phyloP scores from a whole-genome alignment of 352 stramenopile species.

The Pythium phragmitis region DNA sequence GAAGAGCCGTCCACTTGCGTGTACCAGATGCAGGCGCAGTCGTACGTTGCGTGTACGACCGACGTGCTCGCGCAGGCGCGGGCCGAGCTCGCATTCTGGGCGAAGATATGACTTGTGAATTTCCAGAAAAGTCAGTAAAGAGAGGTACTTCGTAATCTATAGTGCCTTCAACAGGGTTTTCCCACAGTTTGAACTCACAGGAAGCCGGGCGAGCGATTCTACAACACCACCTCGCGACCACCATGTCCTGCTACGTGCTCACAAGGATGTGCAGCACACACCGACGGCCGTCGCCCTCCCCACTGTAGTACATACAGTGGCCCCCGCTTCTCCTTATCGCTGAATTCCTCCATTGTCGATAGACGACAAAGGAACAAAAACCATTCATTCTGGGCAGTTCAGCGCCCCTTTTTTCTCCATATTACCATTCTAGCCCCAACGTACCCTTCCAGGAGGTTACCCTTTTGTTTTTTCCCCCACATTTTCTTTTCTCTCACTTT shows the following conservation, averaged over 20 bases:
- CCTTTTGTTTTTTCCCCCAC: no score
- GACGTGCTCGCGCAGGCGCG: constrained; percentile 42
- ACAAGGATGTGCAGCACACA: no score
- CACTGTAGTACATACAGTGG: no score
- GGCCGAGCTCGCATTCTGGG: constrained; percentile 56
- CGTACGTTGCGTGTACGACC: constrained; percentile 58
- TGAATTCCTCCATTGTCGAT: no score
- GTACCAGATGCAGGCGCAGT: constrained; percentile 87
- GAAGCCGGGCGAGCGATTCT: neutral
- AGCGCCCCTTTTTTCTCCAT: neutral
- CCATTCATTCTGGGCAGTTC: neutral
- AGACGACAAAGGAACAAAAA: neutral
- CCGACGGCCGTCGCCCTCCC: no score
- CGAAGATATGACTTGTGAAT: constrained; percentile 6
- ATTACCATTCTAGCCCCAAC: constrained; percentile 17
- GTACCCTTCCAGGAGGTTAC: neutral
- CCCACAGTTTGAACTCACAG: neutral
- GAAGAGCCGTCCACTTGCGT: constrained; percentile 92
- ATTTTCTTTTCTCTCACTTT: no score
- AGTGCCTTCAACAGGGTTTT: constrained; percentile 25
- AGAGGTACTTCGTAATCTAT: neutral
- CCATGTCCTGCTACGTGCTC: neutral
- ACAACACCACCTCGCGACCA: neutral
- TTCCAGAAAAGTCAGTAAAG: constrained; percentile 19
- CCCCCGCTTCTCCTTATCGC: neutral